phyloP scores from a whole-genome alignment of 169 alveolate genomes.

The Plasmodium cynomolgi region DNA sequence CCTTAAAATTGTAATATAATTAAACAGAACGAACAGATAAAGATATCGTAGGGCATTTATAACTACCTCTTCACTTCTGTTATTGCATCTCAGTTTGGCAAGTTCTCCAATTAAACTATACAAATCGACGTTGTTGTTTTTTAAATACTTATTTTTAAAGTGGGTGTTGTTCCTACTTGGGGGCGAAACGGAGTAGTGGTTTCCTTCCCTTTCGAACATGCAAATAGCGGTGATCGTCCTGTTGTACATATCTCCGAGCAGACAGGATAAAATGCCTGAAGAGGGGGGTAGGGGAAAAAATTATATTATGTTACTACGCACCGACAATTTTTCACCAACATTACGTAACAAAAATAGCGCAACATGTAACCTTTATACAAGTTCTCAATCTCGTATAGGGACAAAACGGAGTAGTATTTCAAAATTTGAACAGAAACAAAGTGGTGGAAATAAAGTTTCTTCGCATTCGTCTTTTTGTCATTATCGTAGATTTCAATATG shows the following conservation, averaged over 20 bases:
- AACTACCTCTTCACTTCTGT: constrained; percentile 14
- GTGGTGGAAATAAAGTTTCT: constrained; percentile 24
- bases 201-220: not conserved
- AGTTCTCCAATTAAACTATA: constrained; percentile 20
- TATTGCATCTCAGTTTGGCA: not conserved
- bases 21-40: constrained; percentile 42
- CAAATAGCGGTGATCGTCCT: constrained; percentile 21
- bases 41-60: constrained; percentile 15
- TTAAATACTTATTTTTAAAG: not conserved
- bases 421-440: constrained; percentile 32
- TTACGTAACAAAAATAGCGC: not conserved
- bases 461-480: constrained; percentile 4
- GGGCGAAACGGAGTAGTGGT: constrained; percentile 2
- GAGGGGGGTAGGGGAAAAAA: not conserved
- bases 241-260: constrained; percentile 52
- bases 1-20: constrained; percentile 13
- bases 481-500: constrained; percentile 42
- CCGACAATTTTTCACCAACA: not conserved
- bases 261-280: constrained; percentile 41
- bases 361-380: constrained; percentile 13
- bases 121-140: constrained; percentile 39
- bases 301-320: not conserved
- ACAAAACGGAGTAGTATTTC: constrained; percentile 30
- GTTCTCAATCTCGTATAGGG: constrained; percentile 38
- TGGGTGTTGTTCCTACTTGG: not conserved